phyloP scores from a whole-genome alignment of 176 grass and related monocot species.

The Neostapfia colusana region DNA sequence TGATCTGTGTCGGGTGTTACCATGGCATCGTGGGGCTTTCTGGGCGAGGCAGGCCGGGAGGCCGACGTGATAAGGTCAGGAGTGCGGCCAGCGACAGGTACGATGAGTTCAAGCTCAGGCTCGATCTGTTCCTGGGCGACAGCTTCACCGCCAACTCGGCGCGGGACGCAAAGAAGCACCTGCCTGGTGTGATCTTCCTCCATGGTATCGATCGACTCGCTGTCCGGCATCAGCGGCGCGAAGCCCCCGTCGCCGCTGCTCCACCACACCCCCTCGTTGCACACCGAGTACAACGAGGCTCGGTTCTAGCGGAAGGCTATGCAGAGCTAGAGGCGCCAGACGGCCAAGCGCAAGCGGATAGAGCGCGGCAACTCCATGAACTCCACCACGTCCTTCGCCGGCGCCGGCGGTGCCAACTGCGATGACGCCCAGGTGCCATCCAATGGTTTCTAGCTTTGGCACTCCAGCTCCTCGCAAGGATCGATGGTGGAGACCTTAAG shows the following conservation, averaged over 20 bases:
- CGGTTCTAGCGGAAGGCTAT: slow-evolving; percentile 58
- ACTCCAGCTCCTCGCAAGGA: slow-evolving; percentile 1
- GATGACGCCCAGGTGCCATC: slow-evolving; percentile 29
- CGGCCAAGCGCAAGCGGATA: slow-evolving; percentile 77
- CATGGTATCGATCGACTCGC: slow-evolving; percentile 54
- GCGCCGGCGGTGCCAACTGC: not conserved
- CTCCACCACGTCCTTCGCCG: slow-evolving; percentile 32
- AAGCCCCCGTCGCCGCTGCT: not conserved
- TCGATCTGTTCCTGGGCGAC: slow-evolving; percentile 65
- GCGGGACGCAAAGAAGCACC: slow-evolving; percentile 46
- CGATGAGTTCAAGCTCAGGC: slow-evolving; percentile 66
- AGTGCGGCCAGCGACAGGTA: slow-evolving; percentile 6
- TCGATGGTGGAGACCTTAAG: too few species aligned
- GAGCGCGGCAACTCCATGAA: slow-evolving; percentile 79
- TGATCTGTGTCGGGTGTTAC: too few species aligned
- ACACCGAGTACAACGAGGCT: slow-evolving; percentile 57
- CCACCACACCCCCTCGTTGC: slow-evolving; percentile 56
- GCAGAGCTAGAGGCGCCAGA: slow-evolving; percentile 64
- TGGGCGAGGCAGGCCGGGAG: slow-evolving; percentile 50
- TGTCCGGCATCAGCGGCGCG: not conserved
- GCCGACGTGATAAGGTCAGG: not conserved
- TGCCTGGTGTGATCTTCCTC: slow-evolving; percentile 62
- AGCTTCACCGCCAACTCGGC: slow-evolving; percentile 60
- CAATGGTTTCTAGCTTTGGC: slow-evolving; percentile 30
- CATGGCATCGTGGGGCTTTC: slow-evolving; percentile 59